Conservation (phyloP, 176 grass and related monocot species). For the Ampelocalamus luodianensis region DNA sequence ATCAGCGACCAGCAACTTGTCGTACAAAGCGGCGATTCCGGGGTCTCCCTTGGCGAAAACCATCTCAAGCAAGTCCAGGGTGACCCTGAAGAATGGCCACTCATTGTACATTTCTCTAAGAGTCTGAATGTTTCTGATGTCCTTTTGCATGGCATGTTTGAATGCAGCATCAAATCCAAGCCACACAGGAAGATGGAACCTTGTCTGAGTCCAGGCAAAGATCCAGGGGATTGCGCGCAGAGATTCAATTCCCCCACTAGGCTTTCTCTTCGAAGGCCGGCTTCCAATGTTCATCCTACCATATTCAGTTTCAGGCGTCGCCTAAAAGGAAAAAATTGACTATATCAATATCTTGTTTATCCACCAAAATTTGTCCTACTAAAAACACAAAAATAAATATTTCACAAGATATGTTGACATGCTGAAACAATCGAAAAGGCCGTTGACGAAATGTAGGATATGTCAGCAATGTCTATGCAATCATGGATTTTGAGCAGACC, state of each 20-base stretch:
- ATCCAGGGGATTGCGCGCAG: constrained; percentile 97
- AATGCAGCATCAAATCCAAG: constrained; percentile 80
- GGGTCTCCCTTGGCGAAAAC: constrained; percentile 96
- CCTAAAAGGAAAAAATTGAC: constrained; percentile 37
- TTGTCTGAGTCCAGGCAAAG: constrained; percentile 93
- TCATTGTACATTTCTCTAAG: constrained; percentile 81
- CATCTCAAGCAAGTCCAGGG: constrained; percentile 90
- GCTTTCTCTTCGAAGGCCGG: constrained; percentile 78
- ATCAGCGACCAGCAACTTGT: constrained; percentile 70
- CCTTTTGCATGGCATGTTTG: constrained; percentile 58
- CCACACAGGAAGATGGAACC: constrained; percentile 95
- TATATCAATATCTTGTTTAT: background rate
- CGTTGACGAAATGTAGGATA: too few species aligned
- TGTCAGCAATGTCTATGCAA: too few species aligned
- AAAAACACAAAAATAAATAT: too few species aligned
- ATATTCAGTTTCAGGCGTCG: constrained; percentile 79
- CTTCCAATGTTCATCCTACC: constrained; percentile 94
- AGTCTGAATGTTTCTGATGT: constrained; percentile 66
- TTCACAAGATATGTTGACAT: too few species aligned
- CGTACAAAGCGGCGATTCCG: constrained; percentile 69
- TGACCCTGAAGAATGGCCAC: constrained; percentile 95
- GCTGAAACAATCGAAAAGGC: too few species aligned
- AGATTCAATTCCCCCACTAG: constrained; percentile 69
- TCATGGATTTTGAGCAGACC: too few species aligned
- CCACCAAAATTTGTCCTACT: background rate